These are phyloP conservation scores for Xylaria longipes DNA, from an alignment of 495 filamentous ascomycete genomes.

Conservation along the genomic window DNA sequence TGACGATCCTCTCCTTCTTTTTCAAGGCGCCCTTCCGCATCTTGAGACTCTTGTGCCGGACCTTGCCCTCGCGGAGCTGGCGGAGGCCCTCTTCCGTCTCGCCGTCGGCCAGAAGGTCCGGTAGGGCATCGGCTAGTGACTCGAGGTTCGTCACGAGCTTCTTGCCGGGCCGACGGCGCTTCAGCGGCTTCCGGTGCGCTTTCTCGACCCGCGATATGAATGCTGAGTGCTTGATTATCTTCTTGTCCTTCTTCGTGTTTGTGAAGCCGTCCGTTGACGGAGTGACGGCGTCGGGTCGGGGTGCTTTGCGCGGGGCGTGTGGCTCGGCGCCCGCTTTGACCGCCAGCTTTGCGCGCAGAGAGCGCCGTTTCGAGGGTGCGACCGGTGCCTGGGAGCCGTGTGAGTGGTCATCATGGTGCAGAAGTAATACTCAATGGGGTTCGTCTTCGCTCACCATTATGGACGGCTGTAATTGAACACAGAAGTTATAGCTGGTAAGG, in stretches of 20 bases:
- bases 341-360: conserved; percentile 51
- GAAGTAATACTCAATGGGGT: not conserved
- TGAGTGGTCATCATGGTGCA: conserved; percentile 27
- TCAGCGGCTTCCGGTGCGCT: conserved; percentile 48
- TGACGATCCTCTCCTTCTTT: conserved; percentile 78
- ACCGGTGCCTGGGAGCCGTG: conserved; percentile 46
- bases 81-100: conserved; percentile 44
- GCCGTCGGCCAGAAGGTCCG: conserved; percentile 54
- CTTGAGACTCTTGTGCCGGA: conserved; percentile 73
- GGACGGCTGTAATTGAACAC: not conserved
- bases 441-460: conserved; percentile 24
- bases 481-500: not conserved
- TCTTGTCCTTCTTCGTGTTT: conserved; percentile 78
- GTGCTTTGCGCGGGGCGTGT: conserved; percentile 48
- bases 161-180: conserved; percentile 72
- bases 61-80: conserved; percentile 53
- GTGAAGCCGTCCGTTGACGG: conserved; percentile 54
- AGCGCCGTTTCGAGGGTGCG: conserved; percentile 51
- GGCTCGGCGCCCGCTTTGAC: conserved; percentile 34
- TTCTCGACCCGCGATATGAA: conserved; percentile 81
- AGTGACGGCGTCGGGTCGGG: conserved; percentile 47
- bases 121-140: conserved; percentile 78
- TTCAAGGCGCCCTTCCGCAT: conserved; percentile 80
- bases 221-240: conserved; percentile 72
- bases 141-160: conserved; percentile 80